Evolutionary conservation across 2,329 filamentous ascomycete genomes (phyloP), one percentile per base, ranked within the genome.

Genomic region (Fusarium illudens): DNA sequence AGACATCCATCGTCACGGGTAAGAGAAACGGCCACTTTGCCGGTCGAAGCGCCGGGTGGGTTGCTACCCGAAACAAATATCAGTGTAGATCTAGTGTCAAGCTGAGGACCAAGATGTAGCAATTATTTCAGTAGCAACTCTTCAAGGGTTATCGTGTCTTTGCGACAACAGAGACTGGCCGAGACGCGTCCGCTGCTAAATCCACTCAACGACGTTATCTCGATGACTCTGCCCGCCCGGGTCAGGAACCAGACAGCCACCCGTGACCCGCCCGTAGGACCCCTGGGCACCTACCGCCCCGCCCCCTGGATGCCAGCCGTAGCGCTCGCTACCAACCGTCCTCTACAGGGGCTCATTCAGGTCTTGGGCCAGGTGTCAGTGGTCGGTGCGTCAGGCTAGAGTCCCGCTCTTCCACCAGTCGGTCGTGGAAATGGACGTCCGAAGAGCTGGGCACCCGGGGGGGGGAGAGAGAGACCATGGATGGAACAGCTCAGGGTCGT

Each of bases 311-410:
- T 64, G 51, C 44, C 27, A 52, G 33, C 62, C 65, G 44, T 60
- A 64, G 65, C 66, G 54, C 50, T 70, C 65, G 65, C 65, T 69
- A 68, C 62, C 51, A 62, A 51, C 62, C 65, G 50, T 20, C 27
- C 39, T 30, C 42, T 42, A 65, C 64, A 64, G 59, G 64, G 64
- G 60, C 42, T 55, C 60, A 68, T 67, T 51, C 53, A 46, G 50
- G 64, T 52, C 60, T 65, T 55, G n/a, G 33, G 39, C 39, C 37
- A 54, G 62, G 61, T 50, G 36, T 56, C 51, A 66, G 62, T 68
- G 65, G 65, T 44, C 62, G 49, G 62, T 68, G 58, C 37, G 52
- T 36, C 42, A 44, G 33, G 37, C 37, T 44, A 29, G 33, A 20
- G 51, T 15, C 49, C 62, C 58, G 60, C 65, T n/a, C n/a, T 63